Conservation (phyloP, 306 rosid genomes). For the Prosopis cineraria region DNA sequence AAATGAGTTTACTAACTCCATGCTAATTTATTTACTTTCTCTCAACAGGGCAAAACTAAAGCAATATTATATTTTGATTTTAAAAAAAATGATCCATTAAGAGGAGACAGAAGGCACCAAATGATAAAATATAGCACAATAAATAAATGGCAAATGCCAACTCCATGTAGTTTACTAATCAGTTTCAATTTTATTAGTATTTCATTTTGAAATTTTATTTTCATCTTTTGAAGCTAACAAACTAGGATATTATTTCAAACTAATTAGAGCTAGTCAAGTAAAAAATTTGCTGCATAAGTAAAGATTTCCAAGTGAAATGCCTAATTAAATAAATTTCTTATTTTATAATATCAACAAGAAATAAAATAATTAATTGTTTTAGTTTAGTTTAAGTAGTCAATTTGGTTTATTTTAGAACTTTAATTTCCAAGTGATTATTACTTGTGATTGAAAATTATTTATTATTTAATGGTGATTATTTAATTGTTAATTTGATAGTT, state of each 20-base stretch:
- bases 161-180: neutral
- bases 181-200: neutral
- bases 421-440: too few relatives aligned
- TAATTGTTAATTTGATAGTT: too few relatives aligned
- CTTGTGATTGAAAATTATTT: too few relatives aligned
- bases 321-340: too few relatives aligned
- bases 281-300: slow-evolving; percentile 6
- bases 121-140: slow-evolving; percentile 5
- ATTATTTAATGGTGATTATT: too few relatives aligned
- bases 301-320: slow-evolving; percentile 4
- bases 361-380: too few relatives aligned
- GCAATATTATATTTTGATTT: neutral
- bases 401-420: too few relatives aligned
- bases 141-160: neutral
- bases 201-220: too few relatives aligned
- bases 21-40: too few relatives aligned
- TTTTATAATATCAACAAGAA: too few relatives aligned
- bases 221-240: neutral
- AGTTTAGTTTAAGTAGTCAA: too few relatives aligned
- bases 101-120: slow-evolving; percentile 31
- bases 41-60: neutral
- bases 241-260: slow-evolving; percentile 16
- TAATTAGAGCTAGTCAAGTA: slow-evolving; percentile 6
- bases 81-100: slow-evolving; percentile 35
- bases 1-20: too few relatives aligned